Conservation (phyloP, 2,329 filamentous ascomycete species). For the Pseudogymnoascus sp. region DNA sequence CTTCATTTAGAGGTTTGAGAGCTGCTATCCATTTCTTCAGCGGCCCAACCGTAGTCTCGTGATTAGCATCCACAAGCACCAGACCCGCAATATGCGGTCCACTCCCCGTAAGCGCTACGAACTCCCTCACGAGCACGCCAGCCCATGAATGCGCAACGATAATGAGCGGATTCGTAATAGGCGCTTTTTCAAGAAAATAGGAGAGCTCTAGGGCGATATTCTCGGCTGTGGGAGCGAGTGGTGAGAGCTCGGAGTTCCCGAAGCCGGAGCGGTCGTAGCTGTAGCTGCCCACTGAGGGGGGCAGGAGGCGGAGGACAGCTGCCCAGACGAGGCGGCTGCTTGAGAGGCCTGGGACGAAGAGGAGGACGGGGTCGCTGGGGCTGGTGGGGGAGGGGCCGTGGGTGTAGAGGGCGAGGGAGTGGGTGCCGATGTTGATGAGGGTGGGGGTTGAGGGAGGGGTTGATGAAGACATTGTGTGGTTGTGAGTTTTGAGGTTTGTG, state of each 20-base stretch:
- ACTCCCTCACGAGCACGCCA: conserved; percentile 13
- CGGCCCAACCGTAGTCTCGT: conserved; percentile 6
- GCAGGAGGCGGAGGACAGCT: conserved; percentile 12
- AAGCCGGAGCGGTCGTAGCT: conserved; percentile 17
- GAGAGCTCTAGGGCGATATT: conserved; percentile 16
- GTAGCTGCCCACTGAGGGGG: conserved; percentile 8
- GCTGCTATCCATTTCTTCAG: neutral
- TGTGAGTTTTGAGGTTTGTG: neutral
- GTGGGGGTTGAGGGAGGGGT: neutral
- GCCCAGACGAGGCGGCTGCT: conserved; percentile 12
- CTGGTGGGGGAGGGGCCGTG: conserved; percentile 9
- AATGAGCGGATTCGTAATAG: conserved; percentile 15
- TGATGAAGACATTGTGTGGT: neutral
- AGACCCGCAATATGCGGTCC: conserved; percentile 14
- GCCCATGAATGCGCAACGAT: conserved; percentile 18
- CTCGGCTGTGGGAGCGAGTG: conserved; percentile 7
- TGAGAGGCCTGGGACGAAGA: conserved; percentile 14
- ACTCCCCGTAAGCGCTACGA: conserved; percentile 9
- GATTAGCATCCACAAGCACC: conserved; percentile 20
- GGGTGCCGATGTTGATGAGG: conserved; percentile 12
- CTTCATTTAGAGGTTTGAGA: neutral
- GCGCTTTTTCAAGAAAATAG: conserved; percentile 10
- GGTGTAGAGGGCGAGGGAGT: conserved; percentile 13
- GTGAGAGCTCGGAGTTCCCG: conserved; percentile 11
- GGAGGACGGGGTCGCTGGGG: conserved; percentile 6